Conservation (phyloP, 768 basidiomycete species). For the Favolaschia claudopus region DNA sequence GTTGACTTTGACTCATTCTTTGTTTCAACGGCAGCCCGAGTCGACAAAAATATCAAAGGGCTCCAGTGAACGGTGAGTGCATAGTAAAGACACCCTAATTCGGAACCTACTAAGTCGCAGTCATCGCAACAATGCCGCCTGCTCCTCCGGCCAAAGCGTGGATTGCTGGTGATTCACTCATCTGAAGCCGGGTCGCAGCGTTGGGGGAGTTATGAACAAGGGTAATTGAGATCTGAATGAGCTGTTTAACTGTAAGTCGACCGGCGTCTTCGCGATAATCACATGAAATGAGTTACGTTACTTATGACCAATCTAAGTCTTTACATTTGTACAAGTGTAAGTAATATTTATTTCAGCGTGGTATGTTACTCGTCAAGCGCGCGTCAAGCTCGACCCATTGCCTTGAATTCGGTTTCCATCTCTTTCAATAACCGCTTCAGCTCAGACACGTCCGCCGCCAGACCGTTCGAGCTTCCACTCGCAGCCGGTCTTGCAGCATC, state of each 20-base stretch:
- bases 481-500: conserved; percentile 39
- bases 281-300: conserved; percentile 27
- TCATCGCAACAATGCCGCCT: conserved; percentile 92
- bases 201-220: conserved; percentile 3
- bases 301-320: too few species aligned
- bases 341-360: too few species aligned
- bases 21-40: conserved; percentile 90
- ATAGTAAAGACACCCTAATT: neutral
- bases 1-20: conserved; percentile 79
- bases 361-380: too few species aligned
- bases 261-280: conserved; percentile 9
- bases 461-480: conserved; percentile 61
- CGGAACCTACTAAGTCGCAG: conserved; percentile 77
- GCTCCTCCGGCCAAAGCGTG: conserved; percentile 90
- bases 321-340: too few species aligned
- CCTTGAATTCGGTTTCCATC: conserved; percentile 38
- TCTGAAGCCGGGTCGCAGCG: conserved; percentile 31
- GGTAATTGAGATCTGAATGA: neutral
- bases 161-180: conserved; percentile 84
- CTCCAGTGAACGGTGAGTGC: conserved; percentile 47
- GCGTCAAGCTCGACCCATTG: neutral
- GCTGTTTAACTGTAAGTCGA: neutral
- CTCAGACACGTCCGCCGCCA: conserved; percentile 77
- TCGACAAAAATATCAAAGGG: conserved; percentile 91
- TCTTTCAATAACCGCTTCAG: conserved; percentile 65